phyloP scores from a whole-genome alignment of 441 rosid genomes.

The Raphanus hybrid region DNA sequence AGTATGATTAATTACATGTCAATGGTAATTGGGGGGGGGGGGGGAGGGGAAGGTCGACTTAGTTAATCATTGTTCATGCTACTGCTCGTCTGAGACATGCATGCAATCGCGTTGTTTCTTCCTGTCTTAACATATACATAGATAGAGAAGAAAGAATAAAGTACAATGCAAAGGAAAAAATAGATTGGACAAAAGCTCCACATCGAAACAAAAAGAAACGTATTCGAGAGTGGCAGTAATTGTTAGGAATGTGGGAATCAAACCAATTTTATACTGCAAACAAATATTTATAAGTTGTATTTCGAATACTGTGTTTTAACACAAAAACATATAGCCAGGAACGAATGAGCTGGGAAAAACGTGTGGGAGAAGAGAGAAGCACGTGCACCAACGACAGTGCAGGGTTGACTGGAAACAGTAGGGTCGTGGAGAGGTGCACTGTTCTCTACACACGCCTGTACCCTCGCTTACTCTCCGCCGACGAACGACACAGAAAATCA shows the following conservation, averaged over 20 bases:
- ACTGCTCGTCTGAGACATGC: not conserved
- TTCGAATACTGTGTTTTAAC: not conserved
- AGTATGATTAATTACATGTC: not conserved
- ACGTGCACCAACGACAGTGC: too few species aligned
- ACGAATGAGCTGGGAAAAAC: conserved; percentile 41
- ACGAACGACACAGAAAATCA: too few species aligned
- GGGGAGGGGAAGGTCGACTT: not conserved
- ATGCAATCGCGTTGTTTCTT: conserved; percentile 32
- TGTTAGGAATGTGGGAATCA: conserved; percentile 40
- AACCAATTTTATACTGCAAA: conserved; percentile 1
- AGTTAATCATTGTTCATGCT: too few species aligned
- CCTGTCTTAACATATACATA: not conserved
- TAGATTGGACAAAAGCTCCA: conserved; percentile 23
- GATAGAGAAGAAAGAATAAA: not conserved
- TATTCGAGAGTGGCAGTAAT: conserved; percentile 25
- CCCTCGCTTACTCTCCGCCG: too few species aligned
- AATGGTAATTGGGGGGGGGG: not conserved
- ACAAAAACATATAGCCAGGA: conserved; percentile 10
- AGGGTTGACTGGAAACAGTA: too few species aligned
- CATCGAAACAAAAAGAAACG: conserved; percentile 18
- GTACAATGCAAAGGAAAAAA: conserved; percentile 1
- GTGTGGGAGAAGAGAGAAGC: conserved; percentile 25
- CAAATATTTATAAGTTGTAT: conserved; percentile 1
- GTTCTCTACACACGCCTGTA: too few species aligned
- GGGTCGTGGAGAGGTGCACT: too few species aligned